Conservation (phyloP, 345 rosid species). For the Durio zibethinus region DNA sequence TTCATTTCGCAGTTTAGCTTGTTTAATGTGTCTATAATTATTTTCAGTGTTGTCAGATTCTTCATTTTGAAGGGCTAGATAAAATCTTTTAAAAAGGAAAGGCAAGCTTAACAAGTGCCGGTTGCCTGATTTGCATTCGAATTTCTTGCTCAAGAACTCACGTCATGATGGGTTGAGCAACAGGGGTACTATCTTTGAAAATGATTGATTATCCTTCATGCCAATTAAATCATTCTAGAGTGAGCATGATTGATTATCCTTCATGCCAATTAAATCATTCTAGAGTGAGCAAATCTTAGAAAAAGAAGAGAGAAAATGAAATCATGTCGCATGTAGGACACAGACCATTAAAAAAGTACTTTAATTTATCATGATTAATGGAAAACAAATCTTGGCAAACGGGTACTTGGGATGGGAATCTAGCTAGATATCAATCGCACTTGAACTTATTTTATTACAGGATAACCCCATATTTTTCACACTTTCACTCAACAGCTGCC, state of each 20-base stretch:
- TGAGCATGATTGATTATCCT: background rate
- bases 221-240: background rate
- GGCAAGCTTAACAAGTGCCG: background rate
- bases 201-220: background rate
- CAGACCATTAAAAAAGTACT: background rate
- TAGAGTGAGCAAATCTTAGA: too few species aligned
- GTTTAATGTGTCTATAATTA: background rate
- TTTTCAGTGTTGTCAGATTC: background rate
- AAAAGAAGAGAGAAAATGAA: background rate
- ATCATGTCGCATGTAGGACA: background rate
- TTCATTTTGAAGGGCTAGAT: background rate
- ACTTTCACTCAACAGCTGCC: conserved; percentile 1
- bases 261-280: background rate
- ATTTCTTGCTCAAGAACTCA: background rate
- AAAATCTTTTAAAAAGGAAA: background rate
- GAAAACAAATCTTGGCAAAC: background rate
- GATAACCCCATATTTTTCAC: background rate
- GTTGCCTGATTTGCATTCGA: background rate
- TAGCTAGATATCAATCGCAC: background rate
- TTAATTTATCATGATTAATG: background rate
- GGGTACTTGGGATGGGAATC: background rate
- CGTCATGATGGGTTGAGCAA: background rate
- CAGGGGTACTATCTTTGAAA: too few species aligned
- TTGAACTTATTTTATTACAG: background rate
- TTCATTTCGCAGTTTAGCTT: background rate